A percentile compares a stretch with the other conserved stretches of the same genome.
phyloP scores from a whole-genome alignment of 805 yeast species.

The Suhomyces tanzawaensis region DNA sequence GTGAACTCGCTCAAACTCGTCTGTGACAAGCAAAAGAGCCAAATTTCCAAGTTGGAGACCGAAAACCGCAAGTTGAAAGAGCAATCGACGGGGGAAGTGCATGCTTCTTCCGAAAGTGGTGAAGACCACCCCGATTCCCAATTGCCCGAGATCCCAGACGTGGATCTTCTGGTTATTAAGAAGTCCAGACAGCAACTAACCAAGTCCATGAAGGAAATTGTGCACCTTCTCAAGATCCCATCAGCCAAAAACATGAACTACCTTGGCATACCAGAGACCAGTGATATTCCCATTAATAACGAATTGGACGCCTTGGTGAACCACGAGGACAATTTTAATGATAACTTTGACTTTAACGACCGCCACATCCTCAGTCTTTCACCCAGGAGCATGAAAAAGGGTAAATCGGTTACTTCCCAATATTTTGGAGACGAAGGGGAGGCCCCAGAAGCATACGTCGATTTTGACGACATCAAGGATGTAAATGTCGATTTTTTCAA shows the following conservation, averaged over 20 bases:
- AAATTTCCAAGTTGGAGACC: constrained; percentile 38
- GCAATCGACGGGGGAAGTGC: constrained; percentile 1
- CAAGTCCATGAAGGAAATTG: constrained; percentile 35
- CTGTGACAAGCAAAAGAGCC: constrained; percentile 41
- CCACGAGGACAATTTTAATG: constrained; percentile 12
- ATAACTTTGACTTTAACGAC: constrained; percentile 12
- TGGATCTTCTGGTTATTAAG: constrained; percentile 32
- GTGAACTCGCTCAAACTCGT: constrained; percentile 42
- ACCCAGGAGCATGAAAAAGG: constrained; percentile 5
- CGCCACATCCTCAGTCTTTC: not conserved
- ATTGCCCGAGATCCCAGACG: constrained; percentile 25
- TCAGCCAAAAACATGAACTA: constrained; percentile 16
- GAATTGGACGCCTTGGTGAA: constrained; percentile 18
- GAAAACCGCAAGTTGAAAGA: constrained; percentile 14
- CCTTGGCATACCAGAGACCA: constrained; percentile 21
- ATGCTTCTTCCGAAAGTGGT: not conserved
- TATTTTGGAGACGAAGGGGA: constrained; percentile 5
- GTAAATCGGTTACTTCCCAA: constrained; percentile 7
- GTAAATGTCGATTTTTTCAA: constrained; percentile 6
- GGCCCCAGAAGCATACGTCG: constrained; percentile 1
- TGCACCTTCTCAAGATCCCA: constrained; percentile 32
- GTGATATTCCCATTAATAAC: constrained; percentile 9
- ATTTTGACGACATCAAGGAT: constrained; percentile 4
- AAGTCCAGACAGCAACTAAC: constrained; percentile 32
- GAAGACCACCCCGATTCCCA: not conserved